Evolutionary conservation across 345 rosid genomes (phyloP).

Genomic region (Arabidopsis thaliana): DNA sequence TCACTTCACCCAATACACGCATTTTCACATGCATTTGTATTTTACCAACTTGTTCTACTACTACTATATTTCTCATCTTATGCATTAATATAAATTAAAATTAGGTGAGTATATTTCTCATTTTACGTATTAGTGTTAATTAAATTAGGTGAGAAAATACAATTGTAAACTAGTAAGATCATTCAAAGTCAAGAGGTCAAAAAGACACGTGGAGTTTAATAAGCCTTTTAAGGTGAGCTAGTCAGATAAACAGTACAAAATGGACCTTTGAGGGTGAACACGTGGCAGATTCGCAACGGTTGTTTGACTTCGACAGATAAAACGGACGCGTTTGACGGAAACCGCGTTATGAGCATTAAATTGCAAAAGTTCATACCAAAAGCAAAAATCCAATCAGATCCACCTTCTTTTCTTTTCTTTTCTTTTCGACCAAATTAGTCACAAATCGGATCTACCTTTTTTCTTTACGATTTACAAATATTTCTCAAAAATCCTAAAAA

Average conservation of each 20-base stretch:
- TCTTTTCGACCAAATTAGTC: constrained; percentile 9
- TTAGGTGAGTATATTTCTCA: background rate
- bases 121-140: background rate
- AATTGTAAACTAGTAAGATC: background rate
- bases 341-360: constrained; percentile 38
- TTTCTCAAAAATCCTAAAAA: background rate
- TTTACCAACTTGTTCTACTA: constrained; percentile 20
- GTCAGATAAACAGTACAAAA: background rate
- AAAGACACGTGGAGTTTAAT: constrained; percentile 12
- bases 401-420: background rate
- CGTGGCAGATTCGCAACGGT: constrained; percentile 16
- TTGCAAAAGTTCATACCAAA: constrained; percentile 19
- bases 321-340: constrained; percentile 37
- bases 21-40: constrained; percentile 37
- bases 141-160: background rate
- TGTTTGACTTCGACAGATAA: background rate
- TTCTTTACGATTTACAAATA: background rate
- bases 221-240: background rate
- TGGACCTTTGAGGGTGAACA: background rate
- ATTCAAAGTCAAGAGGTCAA: background rate
- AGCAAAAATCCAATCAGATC: constrained; percentile 21
- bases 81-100: background rate
- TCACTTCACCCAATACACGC: constrained; percentile 11
- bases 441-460: constrained; percentile 4
- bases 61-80: background rate